These are phyloP conservation scores for Mycena epipterygia DNA, from an alignment of 768 basidiomycete species.

Conservation along the genomic window DNA sequence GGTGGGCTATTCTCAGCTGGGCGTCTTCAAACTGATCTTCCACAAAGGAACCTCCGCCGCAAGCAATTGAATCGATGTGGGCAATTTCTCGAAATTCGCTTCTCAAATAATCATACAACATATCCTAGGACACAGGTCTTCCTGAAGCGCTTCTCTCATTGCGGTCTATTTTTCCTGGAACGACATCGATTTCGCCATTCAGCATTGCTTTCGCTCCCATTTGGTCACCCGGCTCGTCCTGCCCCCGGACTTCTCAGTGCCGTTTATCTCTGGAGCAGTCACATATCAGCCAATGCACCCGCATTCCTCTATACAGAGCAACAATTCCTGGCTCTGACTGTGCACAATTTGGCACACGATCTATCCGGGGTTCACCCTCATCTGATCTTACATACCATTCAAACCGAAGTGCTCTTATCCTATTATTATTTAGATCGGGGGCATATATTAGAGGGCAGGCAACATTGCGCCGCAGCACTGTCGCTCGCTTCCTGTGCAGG, in stretches of 20 bases:
- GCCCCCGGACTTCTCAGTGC: not conserved
- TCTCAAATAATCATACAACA: too few species aligned
- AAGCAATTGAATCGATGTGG: too few species aligned
- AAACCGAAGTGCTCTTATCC: not conserved
- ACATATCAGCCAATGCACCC: not conserved
- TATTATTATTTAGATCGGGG: not conserved
- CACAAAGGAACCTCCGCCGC: too few species aligned
- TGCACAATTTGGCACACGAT: not conserved
- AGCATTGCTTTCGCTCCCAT: not conserved
- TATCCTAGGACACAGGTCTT: not conserved
- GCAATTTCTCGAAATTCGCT: too few species aligned
- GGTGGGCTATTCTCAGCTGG: too few species aligned
- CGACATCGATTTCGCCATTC: not conserved
- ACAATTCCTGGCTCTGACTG: not conserved
- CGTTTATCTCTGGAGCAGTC: not conserved
- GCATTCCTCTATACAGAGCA: not conserved
- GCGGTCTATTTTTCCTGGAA: conserved; percentile 1
- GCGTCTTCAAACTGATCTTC: too few species aligned
- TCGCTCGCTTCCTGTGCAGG: too few species aligned
- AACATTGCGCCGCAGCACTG: not conserved
- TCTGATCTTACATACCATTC: not conserved
- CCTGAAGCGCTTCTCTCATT: not conserved
- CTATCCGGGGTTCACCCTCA: not conserved
- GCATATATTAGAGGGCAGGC: not conserved
- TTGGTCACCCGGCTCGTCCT: not conserved